phyloP scores from a whole-genome alignment of 768 basidiomycete species.

The Chalciporus chontae region DNA sequence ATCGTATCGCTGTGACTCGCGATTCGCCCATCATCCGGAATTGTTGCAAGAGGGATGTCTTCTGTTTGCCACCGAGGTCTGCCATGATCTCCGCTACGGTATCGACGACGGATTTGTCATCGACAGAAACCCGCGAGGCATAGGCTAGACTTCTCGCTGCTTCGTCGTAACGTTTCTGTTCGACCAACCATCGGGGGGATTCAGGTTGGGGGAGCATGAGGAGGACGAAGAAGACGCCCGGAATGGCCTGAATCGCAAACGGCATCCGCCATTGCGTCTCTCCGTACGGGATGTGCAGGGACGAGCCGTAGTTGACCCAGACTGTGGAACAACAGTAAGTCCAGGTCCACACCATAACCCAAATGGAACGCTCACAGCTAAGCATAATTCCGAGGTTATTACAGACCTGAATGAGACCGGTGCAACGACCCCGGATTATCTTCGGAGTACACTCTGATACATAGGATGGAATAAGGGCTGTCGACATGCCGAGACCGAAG shows the following conservation, averaged over 20 bases:
- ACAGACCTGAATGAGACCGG: constrained; percentile 38
- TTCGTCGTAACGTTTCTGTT: constrained; percentile 39
- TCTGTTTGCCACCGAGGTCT: constrained; percentile 44
- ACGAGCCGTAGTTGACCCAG: constrained; percentile 47
- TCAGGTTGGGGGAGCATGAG: constrained; percentile 50
- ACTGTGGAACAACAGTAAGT: constrained; percentile 22
- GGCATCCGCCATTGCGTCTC: constrained; percentile 53
- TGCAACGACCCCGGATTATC: constrained; percentile 48
- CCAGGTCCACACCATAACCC: neutral
- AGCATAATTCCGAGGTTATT: constrained; percentile 34
- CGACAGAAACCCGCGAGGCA: constrained; percentile 26
- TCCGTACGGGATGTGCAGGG: constrained; percentile 34
- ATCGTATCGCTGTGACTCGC: constrained; percentile 39
- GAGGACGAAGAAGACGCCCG: constrained; percentile 46
- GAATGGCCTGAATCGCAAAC: constrained; percentile 49
- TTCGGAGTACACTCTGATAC: constrained; percentile 49
- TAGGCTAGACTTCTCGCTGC: constrained; percentile 41
- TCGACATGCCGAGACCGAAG: constrained; percentile 55
- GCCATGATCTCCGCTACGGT: constrained; percentile 46
- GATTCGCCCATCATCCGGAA: constrained; percentile 43
- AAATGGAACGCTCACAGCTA: constrained; percentile 25
- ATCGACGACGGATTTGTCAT: constrained; percentile 33
- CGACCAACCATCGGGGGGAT: constrained; percentile 56
- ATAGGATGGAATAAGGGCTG: constrained; percentile 48
- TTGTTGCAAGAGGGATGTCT: constrained; percentile 33